Base-by-base conservation (phyloP, 768 basidiomycete species). In the Mycena haematopus region DNA sequence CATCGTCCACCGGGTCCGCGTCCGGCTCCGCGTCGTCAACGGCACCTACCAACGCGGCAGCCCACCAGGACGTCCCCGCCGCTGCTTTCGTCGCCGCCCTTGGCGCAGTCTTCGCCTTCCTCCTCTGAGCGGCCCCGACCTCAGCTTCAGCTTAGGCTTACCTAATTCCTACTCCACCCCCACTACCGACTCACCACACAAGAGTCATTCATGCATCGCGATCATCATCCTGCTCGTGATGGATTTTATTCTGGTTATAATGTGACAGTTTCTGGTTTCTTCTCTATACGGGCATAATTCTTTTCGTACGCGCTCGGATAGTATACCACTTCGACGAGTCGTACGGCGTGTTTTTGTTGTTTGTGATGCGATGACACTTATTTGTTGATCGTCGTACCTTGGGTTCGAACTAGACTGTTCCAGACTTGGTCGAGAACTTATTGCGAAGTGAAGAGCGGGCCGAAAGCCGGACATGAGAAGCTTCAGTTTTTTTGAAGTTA, bases 111-210 rank as follows among this genome's bases (percentile, higher is more conserved):
- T 42, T 56, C 25, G 61, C 61, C 14, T 54, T 53, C 49, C 40
- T 60, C 22, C 33, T 60, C 40, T 60, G 27, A 54, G n/a, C n/a
- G n/a, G n/a, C n/a, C n/a, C n/a, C n/a, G n/a, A n/a, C n/a, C n/a
- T n/a, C n/a, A n/a, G n/a, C n/a, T n/a, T n/a, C n/a, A n/a, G n/a
- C n/a, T n/a, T n/a, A 17, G 36, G 17, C 36, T 25, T 4, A 35
- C 7, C 50, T 0, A 36, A 11, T 36, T 13, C 29, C 19, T 19
- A 17, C 27, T 1, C 4, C 15, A 36, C 53, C 46, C 17, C 46
- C 17, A 61, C 60, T 61, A 61, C 60, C 53, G 53, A 38, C 53
- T 61, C 53, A 61, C 53, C 0, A 22, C 53, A 19, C 53, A 47
- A 56, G 60, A 61, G 53, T 47, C 45, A 27, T 36, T 24, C 40